Evolutionary conservation across 1,139 yeast species (phyloP), one percentile per base, ranked within the genome.

Genomic region (Suhomyces bokatorum): DNA sequence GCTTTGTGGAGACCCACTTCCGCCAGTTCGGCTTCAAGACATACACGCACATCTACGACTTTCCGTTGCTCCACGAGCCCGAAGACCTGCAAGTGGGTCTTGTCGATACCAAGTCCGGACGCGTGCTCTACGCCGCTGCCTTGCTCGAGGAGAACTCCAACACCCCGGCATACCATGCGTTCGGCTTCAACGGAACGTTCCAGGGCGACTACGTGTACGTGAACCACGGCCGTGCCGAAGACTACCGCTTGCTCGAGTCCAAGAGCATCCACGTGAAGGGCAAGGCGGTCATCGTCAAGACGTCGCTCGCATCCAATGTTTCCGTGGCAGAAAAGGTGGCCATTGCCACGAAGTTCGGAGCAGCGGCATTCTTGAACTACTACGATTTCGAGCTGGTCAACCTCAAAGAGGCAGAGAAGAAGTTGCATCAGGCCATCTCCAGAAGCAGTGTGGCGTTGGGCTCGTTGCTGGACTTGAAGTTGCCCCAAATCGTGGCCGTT

Each of bases 141-240:
- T 45, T 71, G 14, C 37, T 37, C 1, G 78, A 73, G 45, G 57
- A 60, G 1, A 51, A 51, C 20, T 59, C 52, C 28, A 40, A 51
- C 5, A 73, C 78, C 0, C 78, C 78, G 1, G 69, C 74, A 1
- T 74, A 56, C 50, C 62, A 60, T 47, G 62, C 64, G 1, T 64
- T 57, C 52, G 73, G 77, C 1, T 42, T 37, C 11, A 58, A 55
- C 42, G 76, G 72, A 1, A 47, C 58, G 3, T 58, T 62, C 1
- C 48, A 47, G 1, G 67, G 62, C 0, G 58, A 54, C 4, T 71
- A 57, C 49, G 46, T 71, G 1, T 69, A 49, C 54, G 73, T 55
- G 11, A 69, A 70, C 42, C 53, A 58, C 24, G 78, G 77, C 4
- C 37, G 56, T 1, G 50, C 52, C 2, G 55, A 55, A 1, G 78